phyloP scores from a whole-genome alignment of 2,329 filamentous ascomycete species.

The Fusarium brachygibbosum region DNA sequence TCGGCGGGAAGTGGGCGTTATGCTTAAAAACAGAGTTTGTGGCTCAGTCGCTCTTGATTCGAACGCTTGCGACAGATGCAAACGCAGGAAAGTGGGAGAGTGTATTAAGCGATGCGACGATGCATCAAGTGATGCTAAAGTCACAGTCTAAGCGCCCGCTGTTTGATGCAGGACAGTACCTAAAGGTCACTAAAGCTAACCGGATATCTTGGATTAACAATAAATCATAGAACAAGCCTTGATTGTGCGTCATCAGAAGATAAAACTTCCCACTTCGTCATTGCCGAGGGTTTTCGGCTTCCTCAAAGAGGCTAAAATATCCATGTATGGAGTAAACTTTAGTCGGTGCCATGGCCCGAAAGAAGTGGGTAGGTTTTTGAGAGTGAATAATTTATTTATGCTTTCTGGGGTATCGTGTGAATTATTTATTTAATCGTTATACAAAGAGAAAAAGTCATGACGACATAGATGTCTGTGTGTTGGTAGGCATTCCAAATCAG shows the following conservation, averaged over 20 bases:
- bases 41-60: not conserved
- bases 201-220: not conserved
- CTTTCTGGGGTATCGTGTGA: conserved; percentile 2
- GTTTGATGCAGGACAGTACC: too few species aligned
- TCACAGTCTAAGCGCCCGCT: not conserved
- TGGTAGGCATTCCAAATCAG: not conserved
- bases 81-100: too few species aligned
- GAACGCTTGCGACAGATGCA: not conserved
- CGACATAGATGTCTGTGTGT: conserved; percentile 23
- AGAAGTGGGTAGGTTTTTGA: not conserved
- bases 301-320: not conserved
- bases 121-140: too few species aligned
- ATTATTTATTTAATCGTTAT: conserved; percentile 31
- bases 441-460: conserved; percentile 26
- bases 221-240: not conserved
- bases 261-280: not conserved
- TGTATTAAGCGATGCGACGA: not conserved
- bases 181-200: not conserved
- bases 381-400: not conserved
- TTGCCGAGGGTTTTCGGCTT: not conserved
- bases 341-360: not conserved
- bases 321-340: too few species aligned
- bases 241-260: not conserved
- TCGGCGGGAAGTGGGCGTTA: not conserved
- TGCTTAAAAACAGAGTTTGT: conserved; percentile 11